phyloP scores from a whole-genome alignment of 208 protist genomes.

The Wallacemonas collosoma region DNA sequence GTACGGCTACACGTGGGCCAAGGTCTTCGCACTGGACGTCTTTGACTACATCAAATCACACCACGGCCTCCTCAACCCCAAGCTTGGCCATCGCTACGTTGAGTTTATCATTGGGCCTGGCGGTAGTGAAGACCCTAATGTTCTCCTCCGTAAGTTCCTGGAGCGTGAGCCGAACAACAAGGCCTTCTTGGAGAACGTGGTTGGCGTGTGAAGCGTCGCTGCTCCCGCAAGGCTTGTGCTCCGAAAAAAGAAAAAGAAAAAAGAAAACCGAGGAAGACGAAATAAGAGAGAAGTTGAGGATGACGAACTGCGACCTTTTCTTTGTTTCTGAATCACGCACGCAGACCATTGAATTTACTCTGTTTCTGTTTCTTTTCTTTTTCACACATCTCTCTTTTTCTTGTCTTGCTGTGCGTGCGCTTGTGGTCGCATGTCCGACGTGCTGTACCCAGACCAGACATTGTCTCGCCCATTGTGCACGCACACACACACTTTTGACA shows the following conservation, averaged over 20 bases:
- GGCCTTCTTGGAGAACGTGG: slow-evolving; percentile 76
- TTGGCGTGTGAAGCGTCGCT: slow-evolving; percentile 30
- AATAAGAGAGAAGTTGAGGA: neutral
- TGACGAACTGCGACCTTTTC: too few species aligned
- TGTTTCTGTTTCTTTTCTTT: slow-evolving; percentile 22
- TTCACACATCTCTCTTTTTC: neutral
- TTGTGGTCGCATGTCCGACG: neutral
- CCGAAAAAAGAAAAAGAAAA: neutral
- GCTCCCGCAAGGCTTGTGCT: neutral
- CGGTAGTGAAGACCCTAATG: slow-evolving; percentile 73
- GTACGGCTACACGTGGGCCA: slow-evolving; percentile 90
- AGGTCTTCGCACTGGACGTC: slow-evolving; percentile 85
- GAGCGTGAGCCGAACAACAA: slow-evolving; percentile 81
- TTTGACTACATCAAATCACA: slow-evolving; percentile 77
- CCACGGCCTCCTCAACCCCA: slow-evolving; percentile 67
- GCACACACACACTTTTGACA: slow-evolving; percentile 1
- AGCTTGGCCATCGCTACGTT: slow-evolving; percentile 66
- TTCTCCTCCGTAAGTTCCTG: slow-evolving; percentile 78
- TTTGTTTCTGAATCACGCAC: too few species aligned
- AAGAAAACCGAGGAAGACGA: neutral
- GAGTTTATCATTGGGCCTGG: slow-evolving; percentile 80
- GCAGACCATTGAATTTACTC: neutral
- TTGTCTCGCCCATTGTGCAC: neutral
- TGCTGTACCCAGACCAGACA: too few species aligned
- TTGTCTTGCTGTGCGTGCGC: neutral